Base-by-base conservation (phyloP, 108 stramenopile genomes). In the Stephanodiscus triporus region DNA sequence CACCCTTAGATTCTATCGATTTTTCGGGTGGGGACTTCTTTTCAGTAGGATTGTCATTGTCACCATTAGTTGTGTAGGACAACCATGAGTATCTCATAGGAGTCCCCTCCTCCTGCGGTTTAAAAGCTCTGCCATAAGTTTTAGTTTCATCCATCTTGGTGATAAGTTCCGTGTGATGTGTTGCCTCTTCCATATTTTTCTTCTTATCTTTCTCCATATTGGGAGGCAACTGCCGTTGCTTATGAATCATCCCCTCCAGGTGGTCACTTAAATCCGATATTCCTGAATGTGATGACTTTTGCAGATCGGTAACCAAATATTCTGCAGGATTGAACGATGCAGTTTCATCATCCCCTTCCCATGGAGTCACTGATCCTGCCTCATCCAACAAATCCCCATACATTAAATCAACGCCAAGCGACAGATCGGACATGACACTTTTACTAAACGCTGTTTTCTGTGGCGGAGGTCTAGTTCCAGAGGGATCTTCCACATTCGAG, bases 351-450 rank as follows among this genome's bases (percentile, higher is more conserved):
- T 51, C 57, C 26, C 14, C 20, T 20, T 48, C 27, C 14, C 11
- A 20, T 29, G 26, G 36, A 32, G 5, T 42, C 20, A 1, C 27
- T 14, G 10, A 29, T 47, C 30, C 22, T 4, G 32, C 58, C 10
- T 75, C 74, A 47, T 27, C 60, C 20, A 49, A 38, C 1, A 22
- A 2, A 19, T 70, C 56, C 27, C 61, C 69, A 42, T 80, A 80
- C 75, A 80, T 80, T 55, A 36, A 19, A 61, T 78, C 77, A 32
- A 78, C 66, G n/a, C 77, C 77, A 11, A 71, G 20, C 26, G 77
- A 78, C 49, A 78, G 66, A 23, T 78, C 77, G 20, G 77, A 78
- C n/a, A 78, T 34, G 6, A 49, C 5, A 66, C 77, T 78, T 50
- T 72, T 60, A 42, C n/a, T 47, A 26, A 30, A 0, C 0, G 5